Percentiles rank a stretch among this genome's conserved stretches.
Conservation (phyloP, 1,139 yeast genomes). For the Hanseniaspora gamundiae region DNA sequence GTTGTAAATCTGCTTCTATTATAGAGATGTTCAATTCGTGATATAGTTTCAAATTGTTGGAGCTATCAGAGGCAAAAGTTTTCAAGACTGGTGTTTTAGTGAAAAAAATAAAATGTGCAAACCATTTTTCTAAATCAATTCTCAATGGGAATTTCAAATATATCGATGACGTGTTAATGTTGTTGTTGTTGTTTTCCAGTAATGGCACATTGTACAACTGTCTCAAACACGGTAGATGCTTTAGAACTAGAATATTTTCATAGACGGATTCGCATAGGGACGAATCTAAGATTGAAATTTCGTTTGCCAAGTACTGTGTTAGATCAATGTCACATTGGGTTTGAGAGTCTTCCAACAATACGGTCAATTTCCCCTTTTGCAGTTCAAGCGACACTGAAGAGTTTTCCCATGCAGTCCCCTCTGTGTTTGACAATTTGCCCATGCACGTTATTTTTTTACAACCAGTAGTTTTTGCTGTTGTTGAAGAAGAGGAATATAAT, state of each 20-base stretch:
- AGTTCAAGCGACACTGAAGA: no score
- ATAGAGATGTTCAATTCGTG: constrained; percentile 45
- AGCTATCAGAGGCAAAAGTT: constrained; percentile 17
- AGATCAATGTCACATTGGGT: not conserved
- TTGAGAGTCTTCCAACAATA: not conserved
- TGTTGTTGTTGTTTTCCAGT: no score
- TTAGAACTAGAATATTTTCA: constrained; percentile 3
- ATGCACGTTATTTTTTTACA: no score
- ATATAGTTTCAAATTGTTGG: constrained; percentile 34
- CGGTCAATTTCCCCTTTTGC: not conserved
- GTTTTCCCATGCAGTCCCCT: no score
- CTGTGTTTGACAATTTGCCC: no score
- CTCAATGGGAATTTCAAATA: constrained; percentile 50
- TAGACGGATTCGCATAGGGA: constrained; percentile 1
- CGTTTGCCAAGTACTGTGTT: not conserved
- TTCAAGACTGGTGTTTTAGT: constrained; percentile 43
- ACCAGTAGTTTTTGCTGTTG: no score
- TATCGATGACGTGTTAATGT: not conserved
- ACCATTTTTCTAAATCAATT: constrained; percentile 76
- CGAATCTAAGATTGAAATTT: constrained; percentile 3
- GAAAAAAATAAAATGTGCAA: constrained; percentile 57
- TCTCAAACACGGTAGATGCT: constrained; percentile 4
- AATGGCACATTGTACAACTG: constrained; percentile 1
- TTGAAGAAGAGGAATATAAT: no score
- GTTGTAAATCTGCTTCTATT: constrained; percentile 49